Conservation (phyloP, 2,329 filamentous ascomycete species). For the Stagonosporopsis vannaccii region DNA sequence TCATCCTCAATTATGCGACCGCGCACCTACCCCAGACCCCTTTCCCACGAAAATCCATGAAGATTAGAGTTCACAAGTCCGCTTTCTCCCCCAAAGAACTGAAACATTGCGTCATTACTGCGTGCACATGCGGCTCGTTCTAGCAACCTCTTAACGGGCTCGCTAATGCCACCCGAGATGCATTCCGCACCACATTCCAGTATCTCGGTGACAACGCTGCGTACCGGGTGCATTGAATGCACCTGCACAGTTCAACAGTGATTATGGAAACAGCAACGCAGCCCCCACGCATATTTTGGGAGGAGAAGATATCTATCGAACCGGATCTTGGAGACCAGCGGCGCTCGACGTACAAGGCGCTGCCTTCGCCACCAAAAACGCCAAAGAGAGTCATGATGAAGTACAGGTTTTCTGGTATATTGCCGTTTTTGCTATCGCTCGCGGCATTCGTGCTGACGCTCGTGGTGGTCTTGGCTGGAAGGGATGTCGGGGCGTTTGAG, state of each 20-base stretch:
- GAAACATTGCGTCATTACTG: slow-evolving; percentile 13
- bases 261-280: slow-evolving; percentile 2
- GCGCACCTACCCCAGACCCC: background rate
- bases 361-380: slow-evolving; percentile 29
- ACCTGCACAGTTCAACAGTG: background rate
- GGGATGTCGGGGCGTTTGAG: slow-evolving; percentile 18
- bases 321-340: slow-evolving; percentile 33
- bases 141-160: background rate
- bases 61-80: background rate
- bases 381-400: slow-evolving; percentile 29
- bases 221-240: background rate
- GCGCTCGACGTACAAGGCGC: slow-evolving; percentile 28
- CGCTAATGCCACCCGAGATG: background rate
- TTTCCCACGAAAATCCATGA: background rate
- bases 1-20: background rate
- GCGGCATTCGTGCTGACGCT: slow-evolving; percentile 27
- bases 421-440: slow-evolving; percentile 21
- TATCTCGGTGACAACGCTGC: background rate
- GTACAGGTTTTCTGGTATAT: slow-evolving; percentile 30
- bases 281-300: slow-evolving; percentile 7
- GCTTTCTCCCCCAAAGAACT: background rate
- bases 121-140: background rate
- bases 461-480: slow-evolving; percentile 29
- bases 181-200: background rate
- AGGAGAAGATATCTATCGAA: slow-evolving; percentile 24